Evolutionary conservation across 306 rosid species (phyloP), one percentile per base, ranked within the genome.

Genomic region (Begonia masoniana): DNA sequence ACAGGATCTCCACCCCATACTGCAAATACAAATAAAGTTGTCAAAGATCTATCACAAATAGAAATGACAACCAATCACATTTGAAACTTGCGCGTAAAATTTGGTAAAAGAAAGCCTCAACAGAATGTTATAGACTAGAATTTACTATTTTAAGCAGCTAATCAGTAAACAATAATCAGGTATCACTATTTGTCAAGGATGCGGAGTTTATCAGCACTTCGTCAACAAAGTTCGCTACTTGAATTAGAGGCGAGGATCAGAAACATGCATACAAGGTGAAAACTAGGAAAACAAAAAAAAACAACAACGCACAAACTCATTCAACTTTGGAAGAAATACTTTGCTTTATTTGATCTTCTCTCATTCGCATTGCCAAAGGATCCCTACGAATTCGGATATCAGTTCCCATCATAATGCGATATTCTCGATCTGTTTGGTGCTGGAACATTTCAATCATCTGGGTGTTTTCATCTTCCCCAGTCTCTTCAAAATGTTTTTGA

Each of bases 1-100:
- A 91, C 96, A 19, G 96, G 99, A 83, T 91, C 99, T 46, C 99
- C 99, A 39, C 94, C 99, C 99, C 99, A 91, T 75, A 91, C 99
- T 91, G 76, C 71, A 80, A 55, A 74, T 62, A 67, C 54, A 66
- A 80, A 41, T 7, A 52, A 23, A 55, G 35, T 6, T 54, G 57
- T 60, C 68, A 68, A 48, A 39, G 41, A 13, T 11, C 41, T 50
- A 13, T 47, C 16, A 7, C 42, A 10, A 17, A 9, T 42, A 19
- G 24, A 55, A 21, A 43, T 13, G 36, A 46, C 14, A 26, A 31
- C 1, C 39, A 31, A 31, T 31, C 1, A 3, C 39, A 31, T 31
- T 31, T 31, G 8, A 31, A 7, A 5, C 39, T 31, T 31, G 39
- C 5, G 36, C 36, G 9, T 31, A 31, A 31, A 31, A 31, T 31